phyloP scores from a whole-genome alignment of 1,139 yeast species.

The Diutina sp. region DNA sequence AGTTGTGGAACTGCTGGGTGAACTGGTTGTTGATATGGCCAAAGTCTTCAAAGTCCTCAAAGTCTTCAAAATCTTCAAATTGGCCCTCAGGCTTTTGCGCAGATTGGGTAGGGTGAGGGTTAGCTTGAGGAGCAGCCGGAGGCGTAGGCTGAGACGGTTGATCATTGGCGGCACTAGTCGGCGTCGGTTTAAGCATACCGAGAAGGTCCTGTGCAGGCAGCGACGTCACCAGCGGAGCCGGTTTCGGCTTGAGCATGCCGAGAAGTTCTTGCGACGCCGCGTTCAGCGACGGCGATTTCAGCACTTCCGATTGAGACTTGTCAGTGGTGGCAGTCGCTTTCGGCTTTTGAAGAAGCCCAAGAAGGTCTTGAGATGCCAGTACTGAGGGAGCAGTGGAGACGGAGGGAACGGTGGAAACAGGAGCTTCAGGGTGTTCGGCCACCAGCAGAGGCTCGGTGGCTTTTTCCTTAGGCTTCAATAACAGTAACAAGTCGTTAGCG shows the following conservation, averaged over 20 bases:
- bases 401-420: background rate
- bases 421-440: background rate
- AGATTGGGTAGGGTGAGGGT: background rate
- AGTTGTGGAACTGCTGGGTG: background rate
- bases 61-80: slow-evolving; percentile 1
- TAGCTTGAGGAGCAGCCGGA: background rate
- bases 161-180: background rate
- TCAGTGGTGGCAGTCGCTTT: background rate
- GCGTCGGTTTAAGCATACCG: slow-evolving; percentile 8
- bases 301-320: background rate
- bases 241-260: background rate
- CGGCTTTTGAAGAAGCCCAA: background rate
- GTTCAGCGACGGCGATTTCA: background rate
- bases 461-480: slow-evolving; percentile 6
- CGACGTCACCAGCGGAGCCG: background rate
- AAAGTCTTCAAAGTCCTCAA: slow-evolving; percentile 1
- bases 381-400: background rate
- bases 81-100: background rate
- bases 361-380: slow-evolving; percentile 1
- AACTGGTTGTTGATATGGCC: background rate
- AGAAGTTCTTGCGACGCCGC: background rate
- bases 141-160: background rate
- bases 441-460: background rate
- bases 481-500: slow-evolving; percentile 9
- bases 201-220: slow-evolving; percentile 9